Conservation (phyloP, 1,139 yeast genomes). For the Yamadazyma taylorii region DNA sequence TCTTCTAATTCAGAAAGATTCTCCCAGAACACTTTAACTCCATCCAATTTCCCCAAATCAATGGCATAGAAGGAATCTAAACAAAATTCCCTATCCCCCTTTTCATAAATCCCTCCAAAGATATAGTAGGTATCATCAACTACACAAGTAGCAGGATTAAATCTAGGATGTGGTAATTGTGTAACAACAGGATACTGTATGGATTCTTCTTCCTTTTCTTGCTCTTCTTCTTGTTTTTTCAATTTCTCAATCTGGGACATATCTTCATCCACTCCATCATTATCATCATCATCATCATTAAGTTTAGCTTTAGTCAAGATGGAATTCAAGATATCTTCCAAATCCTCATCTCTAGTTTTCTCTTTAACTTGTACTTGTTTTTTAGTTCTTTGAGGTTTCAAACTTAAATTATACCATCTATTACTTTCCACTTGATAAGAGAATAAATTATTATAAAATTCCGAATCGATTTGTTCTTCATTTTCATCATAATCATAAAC, state of each 20-base stretch:
- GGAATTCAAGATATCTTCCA: constrained; percentile 76
- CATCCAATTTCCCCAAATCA: constrained; percentile 85
- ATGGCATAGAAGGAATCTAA: constrained; percentile 85
- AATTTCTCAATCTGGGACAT: constrained; percentile 41
- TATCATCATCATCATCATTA: constrained; percentile 53
- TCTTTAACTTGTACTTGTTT: constrained; percentile 45
- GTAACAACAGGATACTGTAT: constrained; percentile 57
- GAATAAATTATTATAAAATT: constrained; percentile 76
- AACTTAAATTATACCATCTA: constrained; percentile 78
- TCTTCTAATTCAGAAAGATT: constrained; percentile 50
- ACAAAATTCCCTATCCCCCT: constrained; percentile 80
- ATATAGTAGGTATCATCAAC: constrained; percentile 82
- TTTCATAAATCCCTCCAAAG: constrained; percentile 91
- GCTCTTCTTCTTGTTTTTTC: constrained; percentile 38
- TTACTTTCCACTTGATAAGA: constrained; percentile 84
- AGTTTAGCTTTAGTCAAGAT: constrained; percentile 72
- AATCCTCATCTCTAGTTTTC: constrained; percentile 70
- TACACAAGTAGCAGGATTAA: constrained; percentile 83
- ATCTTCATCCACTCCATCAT: constrained; percentile 37
- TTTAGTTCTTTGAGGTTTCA: constrained; percentile 64
- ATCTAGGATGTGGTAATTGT: constrained; percentile 82
- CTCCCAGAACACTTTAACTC: constrained; percentile 89
- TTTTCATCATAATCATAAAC: constrained; percentile 94
- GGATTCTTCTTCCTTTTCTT: constrained; percentile 33
- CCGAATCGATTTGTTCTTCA: constrained; percentile 85